Conservation (phyloP, 306 rosid species). For the Oxytropis ochrocephala region DNA sequence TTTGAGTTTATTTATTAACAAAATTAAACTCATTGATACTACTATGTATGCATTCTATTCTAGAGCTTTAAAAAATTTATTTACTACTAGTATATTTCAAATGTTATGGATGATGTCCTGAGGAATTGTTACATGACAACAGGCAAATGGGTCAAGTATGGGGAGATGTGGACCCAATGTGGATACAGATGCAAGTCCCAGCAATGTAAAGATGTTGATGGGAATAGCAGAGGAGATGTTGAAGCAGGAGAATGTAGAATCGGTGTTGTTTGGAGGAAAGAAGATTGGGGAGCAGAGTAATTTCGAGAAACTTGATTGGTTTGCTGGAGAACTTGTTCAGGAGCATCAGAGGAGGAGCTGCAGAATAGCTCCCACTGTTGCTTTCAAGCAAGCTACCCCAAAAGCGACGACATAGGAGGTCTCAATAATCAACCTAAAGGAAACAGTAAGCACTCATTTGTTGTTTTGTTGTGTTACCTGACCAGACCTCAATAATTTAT, state of each 20-base stretch:
- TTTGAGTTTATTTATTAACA: too few relatives aligned
- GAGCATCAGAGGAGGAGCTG: conserved; percentile 99
- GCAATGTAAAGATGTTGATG: conserved; percentile 69
- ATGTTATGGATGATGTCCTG: background rate
- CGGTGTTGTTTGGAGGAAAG: conserved; percentile 89
- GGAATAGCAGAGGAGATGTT: conserved; percentile 82
- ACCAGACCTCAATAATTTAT: conserved; percentile 20
- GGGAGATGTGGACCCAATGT: conserved; percentile 68
- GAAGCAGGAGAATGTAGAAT: conserved; percentile 95
- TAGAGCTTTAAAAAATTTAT: background rate
- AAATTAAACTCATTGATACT: too few relatives aligned
- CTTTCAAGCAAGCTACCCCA: conserved; percentile 88
- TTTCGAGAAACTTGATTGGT: conserved; percentile 92
- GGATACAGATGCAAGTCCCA: conserved; percentile 69
- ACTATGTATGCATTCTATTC: background rate
- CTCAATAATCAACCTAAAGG: conserved; percentile 15
- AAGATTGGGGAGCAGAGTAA: conserved; percentile 75
- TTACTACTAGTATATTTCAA: background rate
- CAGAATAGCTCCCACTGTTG: conserved; percentile 99
- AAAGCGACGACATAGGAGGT: conserved; percentile 40
- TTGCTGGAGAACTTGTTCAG: conserved; percentile 90
- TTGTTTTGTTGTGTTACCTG: conserved; percentile 12
- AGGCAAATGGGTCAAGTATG: conserved; percentile 91
- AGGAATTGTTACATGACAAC: conserved; percentile 23
- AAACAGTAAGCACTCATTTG: conserved; percentile 38